Evolutionary conservation across 805 yeast species (phyloP), one percentile per base, ranked within the genome.

Genomic region (Metschnikowia picachoensis): DNA sequence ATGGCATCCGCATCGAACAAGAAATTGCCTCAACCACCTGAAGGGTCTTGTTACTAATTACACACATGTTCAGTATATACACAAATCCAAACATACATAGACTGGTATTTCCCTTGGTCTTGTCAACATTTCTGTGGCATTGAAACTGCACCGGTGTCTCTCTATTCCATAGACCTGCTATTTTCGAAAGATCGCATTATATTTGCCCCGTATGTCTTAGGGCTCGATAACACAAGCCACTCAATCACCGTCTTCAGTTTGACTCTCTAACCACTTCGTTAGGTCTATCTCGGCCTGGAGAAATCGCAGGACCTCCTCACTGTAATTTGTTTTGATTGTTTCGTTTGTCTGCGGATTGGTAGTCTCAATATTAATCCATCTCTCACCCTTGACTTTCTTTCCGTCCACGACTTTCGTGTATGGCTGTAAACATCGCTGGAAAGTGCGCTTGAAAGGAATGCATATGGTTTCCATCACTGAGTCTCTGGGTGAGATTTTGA

Each of bases 11-110:
- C 92, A 4, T 66, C 82, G 11, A 90, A 94, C 66, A 83, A 90
- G 72, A 89, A 87, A 70, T 72, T 92, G 52, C 73, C 83, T 9
- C 99, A 94, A 71, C 99, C 99, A 12, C 71, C 85, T 10, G 99
- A 94, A 71, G 97, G 97, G 9, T 68, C 85, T 32, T 79, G 83
- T 11, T 87, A 82, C 43, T 55, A 44, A 44, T 20, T 39, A 34
- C n/a, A 14, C 15, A 33, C 13, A n/a, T 20, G 20, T 20, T 20
- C 35, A n/a, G 16, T 30, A 17, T 34, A 34, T 41, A 20, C 35
- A 41, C 39, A 30, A 30, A 35, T 14, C 20, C 20, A 20, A 20
- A 20, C 20, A 20, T 20, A 20, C 20, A 20, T 20, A 20, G 20
- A 20, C 20, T 20, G 20, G 20, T 20, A 20, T 20, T 20, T 20